Percentiles rank a stretch among this genome's conserved stretches.
Evolutionary conservation across 2,329 filamentous ascomycete species (phyloP).

Genomic region (Myriosclerotinia scirpicola): DNA sequence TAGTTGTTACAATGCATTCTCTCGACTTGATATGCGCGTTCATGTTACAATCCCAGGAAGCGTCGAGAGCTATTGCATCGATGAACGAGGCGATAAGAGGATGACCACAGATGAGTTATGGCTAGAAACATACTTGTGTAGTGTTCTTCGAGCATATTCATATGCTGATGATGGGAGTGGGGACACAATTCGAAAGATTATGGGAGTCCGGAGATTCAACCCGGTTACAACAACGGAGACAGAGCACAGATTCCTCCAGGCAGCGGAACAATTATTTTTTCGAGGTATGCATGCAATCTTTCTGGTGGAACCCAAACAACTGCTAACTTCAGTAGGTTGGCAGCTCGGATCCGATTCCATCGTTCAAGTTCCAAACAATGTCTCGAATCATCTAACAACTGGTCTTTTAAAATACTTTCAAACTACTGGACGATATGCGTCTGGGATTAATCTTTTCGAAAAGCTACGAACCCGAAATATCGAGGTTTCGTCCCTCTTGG

Average conservation of each 20-base stretch:
- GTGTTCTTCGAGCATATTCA: conserved; percentile 88
- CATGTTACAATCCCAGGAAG: conserved; percentile 96
- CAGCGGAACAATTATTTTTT: conserved; percentile 94
- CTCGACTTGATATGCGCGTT: conserved; percentile 95
- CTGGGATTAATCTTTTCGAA: conserved; percentile 96
- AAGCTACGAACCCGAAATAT: conserved; percentile 88
- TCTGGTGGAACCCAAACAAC: background rate
- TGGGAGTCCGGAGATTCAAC: conserved; percentile 96
- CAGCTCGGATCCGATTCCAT: conserved; percentile 95
- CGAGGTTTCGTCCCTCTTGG: conserved; percentile 89
- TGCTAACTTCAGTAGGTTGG: conserved; percentile 61
- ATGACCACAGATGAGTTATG: conserved; percentile 91
- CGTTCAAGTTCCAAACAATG: conserved; percentile 94
- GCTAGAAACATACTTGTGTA: conserved; percentile 97
- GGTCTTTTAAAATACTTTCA: conserved; percentile 92
- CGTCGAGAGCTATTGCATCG: conserved; percentile 95
- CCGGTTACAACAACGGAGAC: conserved; percentile 97
- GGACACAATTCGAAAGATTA: conserved; percentile 92
- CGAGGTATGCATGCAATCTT: conserved; percentile 56
- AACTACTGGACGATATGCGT: conserved; percentile 90
- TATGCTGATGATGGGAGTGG: conserved; percentile 96
- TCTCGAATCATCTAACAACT: conserved; percentile 93
- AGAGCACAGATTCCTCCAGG: conserved; percentile 92
- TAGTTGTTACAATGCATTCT: conserved; percentile 98
- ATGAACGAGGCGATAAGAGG: conserved; percentile 93